These are phyloP conservation scores for Anaeramoeba flamelloides DNA, from an alignment of 78 protist species.

Conservation along the genomic window DNA sequence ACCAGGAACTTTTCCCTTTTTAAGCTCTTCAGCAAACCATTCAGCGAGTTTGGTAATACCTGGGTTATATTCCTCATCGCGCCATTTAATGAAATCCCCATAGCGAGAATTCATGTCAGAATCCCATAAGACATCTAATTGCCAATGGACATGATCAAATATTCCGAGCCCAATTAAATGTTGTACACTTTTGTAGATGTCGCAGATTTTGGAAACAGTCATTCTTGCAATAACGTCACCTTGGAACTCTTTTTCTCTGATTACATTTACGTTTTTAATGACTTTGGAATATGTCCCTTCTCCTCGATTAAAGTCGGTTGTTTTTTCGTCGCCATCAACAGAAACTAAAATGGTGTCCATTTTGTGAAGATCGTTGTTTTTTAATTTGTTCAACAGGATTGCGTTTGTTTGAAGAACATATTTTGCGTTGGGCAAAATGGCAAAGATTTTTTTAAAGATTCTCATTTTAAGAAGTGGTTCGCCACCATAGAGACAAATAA, in stretches of 20 bases:
- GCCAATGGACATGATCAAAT: slow-evolving; percentile 1
- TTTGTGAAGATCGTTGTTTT: not conserved
- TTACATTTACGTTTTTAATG: not conserved
- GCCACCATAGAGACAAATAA: not conserved
- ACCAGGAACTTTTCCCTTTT: not conserved
- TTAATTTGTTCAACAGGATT: not conserved
- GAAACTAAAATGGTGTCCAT: not conserved
- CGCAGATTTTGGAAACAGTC: not conserved
- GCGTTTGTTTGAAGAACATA: not conserved
- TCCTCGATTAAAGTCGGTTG: not conserved
- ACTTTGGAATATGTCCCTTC: not conserved
- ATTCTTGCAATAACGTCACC: not conserved
- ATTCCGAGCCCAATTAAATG: not conserved
- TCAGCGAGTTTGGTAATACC: not conserved
- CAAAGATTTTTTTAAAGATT: not conserved
- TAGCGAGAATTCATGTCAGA: not conserved
- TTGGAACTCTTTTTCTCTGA: not conserved
- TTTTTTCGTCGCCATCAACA: not conserved
- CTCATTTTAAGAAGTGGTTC: not conserved
- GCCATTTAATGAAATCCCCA: not conserved
- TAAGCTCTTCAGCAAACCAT: not conserved
- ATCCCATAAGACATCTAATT: not conserved
- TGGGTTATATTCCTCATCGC: not conserved
- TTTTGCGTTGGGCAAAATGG: not conserved
- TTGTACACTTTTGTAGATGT: not conserved